A percentile compares a stretch with the other conserved stretches of the same genome.
These are phyloP conservation scores for Sphaerulina musiva DNA, from an alignment of 2,329 filamentous ascomycete species.

Conservation along the genomic window DNA sequence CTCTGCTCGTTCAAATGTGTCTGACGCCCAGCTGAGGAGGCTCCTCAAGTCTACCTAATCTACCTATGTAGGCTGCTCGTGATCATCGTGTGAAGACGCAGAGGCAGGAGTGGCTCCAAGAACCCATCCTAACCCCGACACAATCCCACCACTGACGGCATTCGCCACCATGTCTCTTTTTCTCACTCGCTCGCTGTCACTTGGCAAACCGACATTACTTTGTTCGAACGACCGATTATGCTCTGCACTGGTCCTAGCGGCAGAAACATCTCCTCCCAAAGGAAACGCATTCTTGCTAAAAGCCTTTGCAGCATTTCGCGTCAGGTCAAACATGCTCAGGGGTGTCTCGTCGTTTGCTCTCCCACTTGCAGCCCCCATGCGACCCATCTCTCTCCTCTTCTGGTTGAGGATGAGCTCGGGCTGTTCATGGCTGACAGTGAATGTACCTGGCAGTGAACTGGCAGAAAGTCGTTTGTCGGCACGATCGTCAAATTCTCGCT, in stretches of 20 bases:
- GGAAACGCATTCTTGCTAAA: constrained; percentile 44
- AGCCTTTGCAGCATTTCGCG: constrained; percentile 44
- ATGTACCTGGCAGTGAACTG: constrained; percentile 40
- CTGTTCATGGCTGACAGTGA: constrained; percentile 34
- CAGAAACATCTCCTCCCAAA: constrained; percentile 28
- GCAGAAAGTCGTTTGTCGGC: constrained; percentile 46
- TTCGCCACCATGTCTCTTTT: constrained; percentile 67
- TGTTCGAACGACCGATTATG: constrained; percentile 16
- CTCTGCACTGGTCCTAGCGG: constrained; percentile 10
- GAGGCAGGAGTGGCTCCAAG: constrained; percentile 42
- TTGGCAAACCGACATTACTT: constrained; percentile 24
- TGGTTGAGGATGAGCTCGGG: constrained; percentile 35
- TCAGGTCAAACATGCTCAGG: constrained; percentile 50
- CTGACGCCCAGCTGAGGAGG: no score
- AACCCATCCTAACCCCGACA: constrained; percentile 59
- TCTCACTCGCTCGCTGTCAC: constrained; percentile 44
- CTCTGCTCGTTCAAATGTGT: no score
- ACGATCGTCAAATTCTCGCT: constrained; percentile 63
- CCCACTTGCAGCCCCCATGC: constrained; percentile 19
- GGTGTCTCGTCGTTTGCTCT: constrained; percentile 43
- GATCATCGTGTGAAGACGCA: constrained; percentile 11
- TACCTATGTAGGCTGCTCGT: constrained; percentile 1
- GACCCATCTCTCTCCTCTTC: constrained; percentile 37
- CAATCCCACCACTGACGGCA: constrained; percentile 57
- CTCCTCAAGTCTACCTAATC: no score